A percentile compares a stretch with the other conserved stretches of the same genome.
Evolutionary conservation across 345 rosid genomes (phyloP).

Genomic region (Salix brachista): DNA sequence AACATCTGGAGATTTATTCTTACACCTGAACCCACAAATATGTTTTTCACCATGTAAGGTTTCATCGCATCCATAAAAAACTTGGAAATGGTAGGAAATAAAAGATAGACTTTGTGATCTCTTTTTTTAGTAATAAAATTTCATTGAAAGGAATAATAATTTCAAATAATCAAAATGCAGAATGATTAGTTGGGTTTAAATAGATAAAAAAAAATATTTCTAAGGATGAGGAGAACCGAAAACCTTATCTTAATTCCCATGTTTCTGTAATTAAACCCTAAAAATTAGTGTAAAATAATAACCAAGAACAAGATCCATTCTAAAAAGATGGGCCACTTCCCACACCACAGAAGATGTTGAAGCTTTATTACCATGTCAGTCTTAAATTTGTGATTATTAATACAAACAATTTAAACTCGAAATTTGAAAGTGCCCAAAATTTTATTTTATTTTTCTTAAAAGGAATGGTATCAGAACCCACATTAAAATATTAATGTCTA

Average conservation of each 20-base stretch:
- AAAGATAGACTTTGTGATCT: neutral
- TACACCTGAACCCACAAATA: accelerated
- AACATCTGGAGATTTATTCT: too few relatives aligned
- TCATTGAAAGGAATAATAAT: too few relatives aligned
- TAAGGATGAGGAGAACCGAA: too few relatives aligned
- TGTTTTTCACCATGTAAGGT: too few relatives aligned
- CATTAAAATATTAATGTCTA: neutral
- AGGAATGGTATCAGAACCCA: neutral
- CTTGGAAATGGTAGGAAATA: neutral
- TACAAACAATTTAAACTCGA: slow-evolving; percentile 30
- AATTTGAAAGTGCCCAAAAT: slow-evolving; percentile 21
- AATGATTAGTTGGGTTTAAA: too few relatives aligned
- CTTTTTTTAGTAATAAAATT: neutral
- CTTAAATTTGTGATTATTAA: neutral
- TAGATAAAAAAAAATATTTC: too few relatives aligned
- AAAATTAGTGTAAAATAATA: slow-evolving; percentile 2
- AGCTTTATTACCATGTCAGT: slow-evolving; percentile 33
- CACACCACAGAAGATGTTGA: slow-evolving; percentile 14
- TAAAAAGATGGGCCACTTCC: slow-evolving; percentile 42
- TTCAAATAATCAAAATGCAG: neutral
- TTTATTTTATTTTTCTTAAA: neutral
- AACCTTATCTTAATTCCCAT: neutral
- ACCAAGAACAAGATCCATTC: slow-evolving; percentile 25
- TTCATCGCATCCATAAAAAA: too few relatives aligned
- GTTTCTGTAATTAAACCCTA: slow-evolving; percentile 12